These are phyloP conservation scores for Schizosaccharomyces japonicus DNA, from an alignment of 805 yeast species.

Conservation along the genomic window DNA sequence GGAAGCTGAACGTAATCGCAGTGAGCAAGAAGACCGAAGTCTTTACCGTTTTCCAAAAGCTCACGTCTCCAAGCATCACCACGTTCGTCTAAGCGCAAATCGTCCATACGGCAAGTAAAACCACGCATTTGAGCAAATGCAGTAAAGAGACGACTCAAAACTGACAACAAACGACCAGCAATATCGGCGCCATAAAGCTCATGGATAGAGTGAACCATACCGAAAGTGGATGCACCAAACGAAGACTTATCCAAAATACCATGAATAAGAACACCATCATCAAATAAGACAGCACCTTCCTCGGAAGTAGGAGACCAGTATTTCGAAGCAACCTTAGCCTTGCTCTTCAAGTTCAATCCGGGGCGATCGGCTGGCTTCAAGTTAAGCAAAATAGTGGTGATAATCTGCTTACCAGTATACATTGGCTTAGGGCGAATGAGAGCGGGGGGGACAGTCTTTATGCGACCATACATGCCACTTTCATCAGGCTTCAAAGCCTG, in stretches of 20 bases:
- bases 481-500: constrained; percentile 93
- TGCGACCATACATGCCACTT: constrained; percentile 25
- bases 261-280: constrained; percentile 62
- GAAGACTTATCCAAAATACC: constrained; percentile 96
- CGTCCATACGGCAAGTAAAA: constrained; percentile 99
- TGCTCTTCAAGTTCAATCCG: constrained; percentile 63
- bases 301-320: constrained; percentile 75
- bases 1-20: constrained; percentile 77
- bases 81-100: constrained; percentile 63
- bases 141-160: constrained; percentile 86
- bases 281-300: constrained; percentile 71
- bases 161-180: constrained; percentile 75
- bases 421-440: constrained; percentile 62
- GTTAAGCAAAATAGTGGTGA: constrained; percentile 60
- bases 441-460: constrained; percentile 74
- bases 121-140: constrained; percentile 80
- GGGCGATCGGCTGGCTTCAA: constrained; percentile 73
- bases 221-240: constrained; percentile 93
- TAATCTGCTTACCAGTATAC: constrained; percentile 94
- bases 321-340: constrained; percentile 75
- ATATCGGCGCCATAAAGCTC: constrained; percentile 81
- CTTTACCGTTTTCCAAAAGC: constrained; percentile 51
- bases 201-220: constrained; percentile 86
- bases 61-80: constrained; percentile 80
- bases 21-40: constrained; percentile 78